Evolutionary conservation across 495 filamentous ascomycete species (phyloP), one percentile per base, ranked within the genome.

Genomic region (Aspergillus cavernicola): DNA sequence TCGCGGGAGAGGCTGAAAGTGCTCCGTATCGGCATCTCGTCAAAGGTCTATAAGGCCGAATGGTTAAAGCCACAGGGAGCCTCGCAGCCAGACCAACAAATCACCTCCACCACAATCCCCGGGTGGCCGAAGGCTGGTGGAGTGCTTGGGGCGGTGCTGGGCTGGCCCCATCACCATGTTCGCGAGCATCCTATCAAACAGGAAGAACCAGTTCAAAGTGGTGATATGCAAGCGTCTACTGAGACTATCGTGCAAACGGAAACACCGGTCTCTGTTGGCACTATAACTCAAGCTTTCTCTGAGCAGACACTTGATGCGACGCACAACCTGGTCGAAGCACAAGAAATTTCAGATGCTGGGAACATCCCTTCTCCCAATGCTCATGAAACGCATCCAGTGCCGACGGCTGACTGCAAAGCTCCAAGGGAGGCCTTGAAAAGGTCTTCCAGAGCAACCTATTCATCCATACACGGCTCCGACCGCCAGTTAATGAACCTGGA

Each of bases 11-110:
- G 74, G 15, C 71, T 97, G 16, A 76, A 78, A 29, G 91, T 96
- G 69, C 71, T 97, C 28, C 79, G 89, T 29, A 80, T 96, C 4
- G 89, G 92, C 5, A 85, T 97, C 46, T 82, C 89, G 12, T 59
- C 69, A 6, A 83, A 84, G 52, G 84, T 82, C 3, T 65, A 73
- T 19, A 57, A 68, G 43, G 65, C 72, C 19, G 70, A 80, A 16
- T 91, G 88, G 77, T 71, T 81, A 3, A 76, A 82, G 39, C 63
- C 80, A 3, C 83, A 47, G 50, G 71, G 52, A 58, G 76, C 51
- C 60, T 66, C 60, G 35, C 52, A 48, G 23, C 32, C 51, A 18
- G 51, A 53, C 28, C 45, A 48, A 42, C 61, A 28, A 56, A 59
- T 35, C 51, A 38, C 52, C 37, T 56, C 52, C 31, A 53, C 59